These are phyloP conservation scores for Plasmodium knowlesi DNA, from an alignment of 169 alveolate genomes.

Conservation along the genomic window DNA sequence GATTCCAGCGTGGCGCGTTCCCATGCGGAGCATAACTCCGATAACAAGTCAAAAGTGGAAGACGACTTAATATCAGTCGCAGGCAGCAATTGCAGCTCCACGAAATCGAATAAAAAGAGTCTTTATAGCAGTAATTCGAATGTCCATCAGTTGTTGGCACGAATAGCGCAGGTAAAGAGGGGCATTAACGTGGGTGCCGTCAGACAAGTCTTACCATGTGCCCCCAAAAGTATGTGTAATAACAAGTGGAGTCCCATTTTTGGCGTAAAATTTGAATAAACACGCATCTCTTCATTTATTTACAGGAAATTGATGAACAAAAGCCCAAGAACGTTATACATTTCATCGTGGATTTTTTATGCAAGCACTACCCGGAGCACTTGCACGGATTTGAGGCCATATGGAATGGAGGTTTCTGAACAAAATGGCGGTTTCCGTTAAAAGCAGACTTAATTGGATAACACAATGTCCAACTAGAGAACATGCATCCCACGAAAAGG, in stretches of 20 bases:
- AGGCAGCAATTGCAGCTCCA: slow-evolving; percentile 39
- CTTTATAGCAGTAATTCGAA: slow-evolving; percentile 34
- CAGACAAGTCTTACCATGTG: neutral
- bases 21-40: slow-evolving; percentile 33
- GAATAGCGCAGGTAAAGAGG: slow-evolving; percentile 71
- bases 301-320: slow-evolving; percentile 79
- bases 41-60: slow-evolving; percentile 35
- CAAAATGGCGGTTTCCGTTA: neutral
- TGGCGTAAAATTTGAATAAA: neutral
- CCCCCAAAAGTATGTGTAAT: neutral
- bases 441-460: neutral
- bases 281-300: neutral
- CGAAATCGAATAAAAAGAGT: slow-evolving; percentile 11
- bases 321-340: slow-evolving; percentile 83
- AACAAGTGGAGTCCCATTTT: neutral
- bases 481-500: neutral
- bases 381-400: slow-evolving; percentile 82
- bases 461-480: neutral
- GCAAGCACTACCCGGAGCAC: slow-evolving; percentile 86
- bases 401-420: slow-evolving; percentile 81
- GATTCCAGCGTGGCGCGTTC: slow-evolving; percentile 30
- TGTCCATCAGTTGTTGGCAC: slow-evolving; percentile 69
- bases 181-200: neutral
- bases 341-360: slow-evolving; percentile 84
- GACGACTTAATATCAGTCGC: slow-evolving; percentile 31